Base-by-base conservation (phyloP, 148 eudicot genomes). In the Pouteria glomerata region DNA sequence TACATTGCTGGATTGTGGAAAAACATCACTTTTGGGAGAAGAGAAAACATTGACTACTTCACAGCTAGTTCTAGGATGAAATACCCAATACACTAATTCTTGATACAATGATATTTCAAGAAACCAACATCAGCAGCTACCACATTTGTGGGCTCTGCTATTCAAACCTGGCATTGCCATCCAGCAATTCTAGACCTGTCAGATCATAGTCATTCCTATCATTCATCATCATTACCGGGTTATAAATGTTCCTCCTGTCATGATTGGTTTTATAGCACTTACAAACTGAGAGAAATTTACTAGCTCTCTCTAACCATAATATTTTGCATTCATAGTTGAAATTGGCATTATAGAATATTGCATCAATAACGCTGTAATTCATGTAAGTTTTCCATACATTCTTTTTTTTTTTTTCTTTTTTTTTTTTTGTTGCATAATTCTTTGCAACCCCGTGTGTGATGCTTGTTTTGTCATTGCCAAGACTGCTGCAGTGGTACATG, bases 211-310 rank as follows among this genome's bases (percentile, higher is more conserved):
- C 2, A 15, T 42, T n/a, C 42, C 5, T 63, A 6, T 19, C 31
- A 39, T 39, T 41, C 24, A 16, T 62, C 50, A 41, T 24, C 23
- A 51, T 11, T 16, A 23, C 13, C 13, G 35, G 24, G 16, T 21
- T 62, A 23, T 37, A 41, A 6, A 1, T n/a, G 8, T 62, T 35
- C 66, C 16, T 37, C 29, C 35, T 39, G 45, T 41, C 45, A 35
- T 61, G 66, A 16, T 61, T 61, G 26, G 45, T 30, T 57, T 57
- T 63, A n/a, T 63, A 41, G 50, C 44, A 15, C 30, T 63, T 39
- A 12, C 67, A 23, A 35, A 30, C 24, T 41, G 48, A 41, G 23
- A 39, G 50, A 24, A 63, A 13, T 65, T 44, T 24, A 14, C 18
- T 1, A 18, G 26, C 44, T 45, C 69, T 65, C 13, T 44, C 34